phyloP scores from a whole-genome alignment of 345 rosid genomes.

The Hibiscus tridactylites region DNA sequence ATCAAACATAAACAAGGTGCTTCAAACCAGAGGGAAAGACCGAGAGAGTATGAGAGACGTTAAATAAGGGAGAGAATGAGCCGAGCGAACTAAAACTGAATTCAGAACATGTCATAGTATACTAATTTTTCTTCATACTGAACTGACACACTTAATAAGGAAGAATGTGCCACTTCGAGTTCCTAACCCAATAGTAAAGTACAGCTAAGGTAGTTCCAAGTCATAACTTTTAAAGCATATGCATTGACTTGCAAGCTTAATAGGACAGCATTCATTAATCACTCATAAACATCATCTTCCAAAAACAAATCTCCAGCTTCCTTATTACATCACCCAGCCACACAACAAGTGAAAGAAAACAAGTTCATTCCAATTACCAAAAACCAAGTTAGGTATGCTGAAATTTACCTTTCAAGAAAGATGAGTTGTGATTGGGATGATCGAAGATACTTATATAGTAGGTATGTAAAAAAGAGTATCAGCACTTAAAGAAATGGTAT shows the following conservation, averaged over 20 bases:
- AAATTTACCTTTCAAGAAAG: not conserved
- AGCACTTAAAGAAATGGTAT: not conserved
- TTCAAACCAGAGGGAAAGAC: conserved; percentile 32
- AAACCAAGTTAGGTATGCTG: not conserved
- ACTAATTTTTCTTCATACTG: conserved; percentile 41
- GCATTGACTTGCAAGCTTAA: not conserved
- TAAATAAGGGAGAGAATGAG: conserved; percentile 38
- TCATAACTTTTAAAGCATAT: not conserved
- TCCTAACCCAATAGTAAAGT: not conserved
- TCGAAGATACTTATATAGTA: not conserved
- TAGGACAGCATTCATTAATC: not conserved
- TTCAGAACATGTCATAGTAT: conserved; percentile 13
- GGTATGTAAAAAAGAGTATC: not conserved
- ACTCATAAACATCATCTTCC: not conserved
- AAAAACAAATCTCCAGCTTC: not conserved
- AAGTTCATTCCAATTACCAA: too few relatives aligned
- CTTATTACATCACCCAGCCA: not conserved
- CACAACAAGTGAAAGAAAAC: not conserved
- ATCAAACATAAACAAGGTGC: conserved; percentile 5
- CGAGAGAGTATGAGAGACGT: conserved; percentile 48
- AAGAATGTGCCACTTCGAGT: not conserved
- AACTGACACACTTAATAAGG: not conserved
- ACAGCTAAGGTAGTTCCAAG: not conserved
- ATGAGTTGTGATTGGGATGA: not conserved
- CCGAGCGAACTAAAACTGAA: conserved; percentile 16